Percentiles rank a stretch among this genome's conserved stretches.
Conservation (phyloP, 1,284 basidiomycete genomes). For the Trametes hirsuta region DNA sequence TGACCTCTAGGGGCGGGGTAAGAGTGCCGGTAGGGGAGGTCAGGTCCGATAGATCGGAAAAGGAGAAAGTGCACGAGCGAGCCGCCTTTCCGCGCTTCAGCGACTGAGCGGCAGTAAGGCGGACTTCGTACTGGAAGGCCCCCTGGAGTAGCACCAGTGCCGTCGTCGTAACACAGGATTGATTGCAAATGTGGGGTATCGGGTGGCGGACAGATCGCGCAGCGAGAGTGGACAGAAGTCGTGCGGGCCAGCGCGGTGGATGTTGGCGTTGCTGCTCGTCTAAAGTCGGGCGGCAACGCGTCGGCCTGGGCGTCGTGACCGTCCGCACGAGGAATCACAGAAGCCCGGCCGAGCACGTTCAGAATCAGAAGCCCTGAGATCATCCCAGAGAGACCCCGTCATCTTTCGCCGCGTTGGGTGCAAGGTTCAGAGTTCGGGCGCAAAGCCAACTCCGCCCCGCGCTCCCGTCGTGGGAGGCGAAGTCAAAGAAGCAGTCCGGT, state of each 20-base stretch:
- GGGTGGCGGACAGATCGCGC: neutral
- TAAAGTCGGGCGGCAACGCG: neutral
- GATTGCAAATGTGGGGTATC: neutral
- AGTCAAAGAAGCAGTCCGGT: constrained; percentile 15
- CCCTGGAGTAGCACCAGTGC: neutral
- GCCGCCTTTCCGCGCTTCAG: constrained; percentile 6
- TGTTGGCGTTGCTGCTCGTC: neutral
- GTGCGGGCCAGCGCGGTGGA: neutral
- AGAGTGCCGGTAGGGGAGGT: constrained; percentile 3
- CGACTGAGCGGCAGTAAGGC: constrained; percentile 19
- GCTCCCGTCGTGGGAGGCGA: constrained; percentile 9
- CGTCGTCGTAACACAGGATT: constrained; percentile 10
- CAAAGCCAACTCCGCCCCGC: constrained; percentile 7
- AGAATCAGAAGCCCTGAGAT: constrained; percentile 17
- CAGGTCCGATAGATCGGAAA: constrained; percentile 17
- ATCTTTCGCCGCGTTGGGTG: constrained; percentile 4
- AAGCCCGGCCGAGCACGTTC: neutral
- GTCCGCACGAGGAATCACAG: constrained; percentile 7
- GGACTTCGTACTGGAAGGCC: constrained; percentile 6
- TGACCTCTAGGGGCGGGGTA: constrained; percentile 1
- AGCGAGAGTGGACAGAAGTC: neutral
- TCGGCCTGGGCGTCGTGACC: neutral
- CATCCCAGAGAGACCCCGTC: constrained; percentile 9
- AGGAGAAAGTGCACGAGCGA: constrained; percentile 5
- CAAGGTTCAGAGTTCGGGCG: constrained; percentile 9